Conservation (phyloP, 257 asterid genomes). For the Fraxinus anomala region DNA sequence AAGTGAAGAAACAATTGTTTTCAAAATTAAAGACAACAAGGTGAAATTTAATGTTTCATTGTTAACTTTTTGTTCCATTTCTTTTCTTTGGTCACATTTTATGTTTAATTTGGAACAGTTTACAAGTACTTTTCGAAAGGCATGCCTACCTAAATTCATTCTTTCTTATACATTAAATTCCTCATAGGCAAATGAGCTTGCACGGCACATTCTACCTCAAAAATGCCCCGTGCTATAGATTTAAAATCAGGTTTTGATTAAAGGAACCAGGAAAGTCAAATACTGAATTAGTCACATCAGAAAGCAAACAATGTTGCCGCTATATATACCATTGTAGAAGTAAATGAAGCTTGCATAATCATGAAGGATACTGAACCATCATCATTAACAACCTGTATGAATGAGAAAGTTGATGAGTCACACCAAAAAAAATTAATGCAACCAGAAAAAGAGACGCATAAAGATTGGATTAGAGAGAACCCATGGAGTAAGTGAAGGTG, state of each 20-base stretch:
- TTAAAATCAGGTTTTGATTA: not conserved
- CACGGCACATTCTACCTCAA: not conserved
- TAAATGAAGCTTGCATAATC: not conserved
- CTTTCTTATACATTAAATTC: not conserved
- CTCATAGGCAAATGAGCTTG: not conserved
- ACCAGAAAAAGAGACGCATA: not conserved
- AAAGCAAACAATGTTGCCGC: not conserved
- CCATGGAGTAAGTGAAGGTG: not conserved
- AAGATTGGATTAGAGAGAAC: not conserved
- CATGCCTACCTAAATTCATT: not conserved
- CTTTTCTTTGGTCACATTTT: not conserved
- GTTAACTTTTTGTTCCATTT: not conserved
- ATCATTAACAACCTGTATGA: constrained; percentile 80
- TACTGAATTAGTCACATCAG: not conserved
- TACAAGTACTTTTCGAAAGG: not conserved
- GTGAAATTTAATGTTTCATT: not conserved
- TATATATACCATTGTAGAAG: not conserved
- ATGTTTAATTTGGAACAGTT: not conserved
- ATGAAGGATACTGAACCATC: constrained; percentile 97
- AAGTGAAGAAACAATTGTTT: not conserved
- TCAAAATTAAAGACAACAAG: not conserved
- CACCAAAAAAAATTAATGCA: constrained; percentile 7
- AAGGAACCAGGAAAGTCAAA: not conserved
- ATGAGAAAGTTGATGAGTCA: constrained; percentile 14
- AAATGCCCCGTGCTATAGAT: not conserved